Conservation (phyloP, 805 yeast genomes). For the Saccharomycopsis fermentans region DNA sequence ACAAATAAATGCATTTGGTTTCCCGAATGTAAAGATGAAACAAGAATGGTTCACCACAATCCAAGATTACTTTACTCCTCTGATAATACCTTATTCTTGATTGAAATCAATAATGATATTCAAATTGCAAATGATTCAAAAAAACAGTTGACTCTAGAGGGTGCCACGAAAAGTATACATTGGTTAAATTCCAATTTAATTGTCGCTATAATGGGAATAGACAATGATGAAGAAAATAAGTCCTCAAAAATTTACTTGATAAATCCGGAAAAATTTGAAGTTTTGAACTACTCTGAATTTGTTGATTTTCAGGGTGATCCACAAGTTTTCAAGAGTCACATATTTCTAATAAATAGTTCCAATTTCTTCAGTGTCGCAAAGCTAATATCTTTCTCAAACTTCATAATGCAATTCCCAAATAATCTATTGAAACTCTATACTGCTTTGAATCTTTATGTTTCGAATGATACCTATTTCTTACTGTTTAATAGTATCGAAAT, state of each 20-base stretch:
- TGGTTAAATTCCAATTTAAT: conserved; percentile 43
- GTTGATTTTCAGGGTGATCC: neutral
- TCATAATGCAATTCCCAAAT: neutral
- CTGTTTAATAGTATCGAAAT: neutral
- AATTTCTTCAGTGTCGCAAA: conserved; percentile 1
- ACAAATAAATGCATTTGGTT: conserved; percentile 50
- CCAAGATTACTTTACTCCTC: conserved; percentile 40
- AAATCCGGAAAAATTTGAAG: conserved; percentile 26
- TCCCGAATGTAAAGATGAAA: conserved; percentile 32
- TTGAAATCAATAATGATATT: neutral
- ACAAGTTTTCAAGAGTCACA: conserved; percentile 5
- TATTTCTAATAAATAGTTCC: conserved; percentile 6
- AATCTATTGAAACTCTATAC: neutral
- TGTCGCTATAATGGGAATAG: conserved; percentile 34
- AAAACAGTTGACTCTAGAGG: conserved; percentile 34
- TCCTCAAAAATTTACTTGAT: conserved; percentile 31
- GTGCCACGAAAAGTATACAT: conserved; percentile 40
- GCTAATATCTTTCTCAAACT: neutral
- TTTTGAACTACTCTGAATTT: conserved; percentile 20
- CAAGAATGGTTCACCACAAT: conserved; percentile 30
- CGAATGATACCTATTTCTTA: neutral
- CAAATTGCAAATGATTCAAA: conserved; percentile 30
- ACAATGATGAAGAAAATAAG: conserved; percentile 33
- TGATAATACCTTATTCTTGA: neutral
- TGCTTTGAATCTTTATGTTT: neutral